Conservation (phyloP, 495 filamentous ascomycete genomes). For the Chlorociboria aeruginascens region DNA sequence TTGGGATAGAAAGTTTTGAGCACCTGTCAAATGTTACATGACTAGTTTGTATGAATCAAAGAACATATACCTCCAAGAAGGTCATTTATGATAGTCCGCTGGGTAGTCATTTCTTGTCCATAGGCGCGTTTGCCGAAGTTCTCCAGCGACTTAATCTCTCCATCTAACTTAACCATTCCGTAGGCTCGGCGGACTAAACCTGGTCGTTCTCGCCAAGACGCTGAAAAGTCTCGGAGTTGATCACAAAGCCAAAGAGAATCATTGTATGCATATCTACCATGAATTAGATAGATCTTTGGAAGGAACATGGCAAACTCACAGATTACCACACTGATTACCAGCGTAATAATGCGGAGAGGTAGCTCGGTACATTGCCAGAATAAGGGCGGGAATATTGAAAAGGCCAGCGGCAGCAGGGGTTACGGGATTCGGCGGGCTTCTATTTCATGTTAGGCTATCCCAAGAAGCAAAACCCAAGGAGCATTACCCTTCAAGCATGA, state of each 20-base stretch:
- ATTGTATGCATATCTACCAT: slow-evolving; percentile 70
- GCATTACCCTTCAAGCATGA: slow-evolving; percentile 45
- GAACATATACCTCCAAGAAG: slow-evolving; percentile 66
- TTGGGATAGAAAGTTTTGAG: slow-evolving; percentile 37
- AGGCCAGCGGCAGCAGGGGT: slow-evolving; percentile 63
- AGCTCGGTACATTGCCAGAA: slow-evolving; percentile 85
- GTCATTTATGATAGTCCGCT: slow-evolving; percentile 74
- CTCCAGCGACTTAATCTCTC: slow-evolving; percentile 61
- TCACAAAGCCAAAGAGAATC: slow-evolving; percentile 72
- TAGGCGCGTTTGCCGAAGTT: slow-evolving; percentile 77
- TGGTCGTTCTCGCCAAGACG: slow-evolving; percentile 34
- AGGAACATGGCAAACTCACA: slow-evolving; percentile 33
- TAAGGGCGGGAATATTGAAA: slow-evolving; percentile 67
- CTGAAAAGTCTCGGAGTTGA: slow-evolving; percentile 46
- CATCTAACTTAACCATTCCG: slow-evolving; percentile 46
- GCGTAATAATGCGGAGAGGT: slow-evolving; percentile 72
- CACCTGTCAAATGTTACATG: slow-evolving; percentile 16
- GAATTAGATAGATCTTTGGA: not conserved
- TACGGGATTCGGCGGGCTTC: slow-evolving; percentile 35
- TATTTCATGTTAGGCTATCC: slow-evolving; percentile 3
- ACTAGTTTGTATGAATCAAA: slow-evolving; percentile 27
- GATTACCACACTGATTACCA: slow-evolving; percentile 54
- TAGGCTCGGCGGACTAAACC: slow-evolving; percentile 33
- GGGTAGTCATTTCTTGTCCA: slow-evolving; percentile 72
- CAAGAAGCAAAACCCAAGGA: not conserved